phyloP scores from a whole-genome alignment of 1,284 basidiomycete genomes.

The Tetrapyrgos nigripes region DNA sequence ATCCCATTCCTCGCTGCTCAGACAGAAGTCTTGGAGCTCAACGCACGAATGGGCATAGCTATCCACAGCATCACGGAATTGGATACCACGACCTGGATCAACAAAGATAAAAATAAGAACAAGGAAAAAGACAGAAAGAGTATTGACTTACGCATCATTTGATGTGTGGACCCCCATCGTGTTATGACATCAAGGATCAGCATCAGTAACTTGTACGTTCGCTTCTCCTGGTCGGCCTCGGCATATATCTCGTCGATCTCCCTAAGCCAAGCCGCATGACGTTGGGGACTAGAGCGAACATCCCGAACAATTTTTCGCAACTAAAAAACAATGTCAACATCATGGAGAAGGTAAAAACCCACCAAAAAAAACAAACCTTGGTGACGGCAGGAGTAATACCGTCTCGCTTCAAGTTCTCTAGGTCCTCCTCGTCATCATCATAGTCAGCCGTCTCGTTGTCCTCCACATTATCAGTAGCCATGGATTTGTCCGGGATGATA shows the following conservation, averaged over 20 bases:
- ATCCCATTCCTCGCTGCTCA: slow-evolving; percentile 26
- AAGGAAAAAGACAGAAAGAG: too few species aligned
- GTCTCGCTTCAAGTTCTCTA: neutral
- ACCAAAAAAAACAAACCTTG: slow-evolving; percentile 15
- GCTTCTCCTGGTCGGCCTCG: too few species aligned
- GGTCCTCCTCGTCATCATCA: slow-evolving; percentile 2
- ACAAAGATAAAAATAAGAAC: too few species aligned
- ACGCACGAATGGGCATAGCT: slow-evolving; percentile 17
- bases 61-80: slow-evolving; percentile 20
- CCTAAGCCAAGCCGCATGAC: too few species aligned
- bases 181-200: neutral
- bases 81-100: too few species aligned
- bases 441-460: slow-evolving; percentile 20
- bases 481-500: slow-evolving; percentile 25
- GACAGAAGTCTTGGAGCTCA: slow-evolving; percentile 21
- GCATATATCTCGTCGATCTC: too few species aligned
- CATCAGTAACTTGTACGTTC: neutral
- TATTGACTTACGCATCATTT: slow-evolving; percentile 2
- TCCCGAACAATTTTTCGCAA: slow-evolving; percentile 30
- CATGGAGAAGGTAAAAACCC: neutral
- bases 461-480: neutral
- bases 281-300: slow-evolving; percentile 30
- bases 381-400: slow-evolving; percentile 6
- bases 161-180: neutral
- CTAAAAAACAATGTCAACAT: slow-evolving; percentile 8